Percentiles rank a stretch among this genome's conserved stretches.
Evolutionary conservation across 2,329 filamentous ascomycete species (phyloP).

Genomic region (Pseudopyrenochaeta lycopersici): DNA sequence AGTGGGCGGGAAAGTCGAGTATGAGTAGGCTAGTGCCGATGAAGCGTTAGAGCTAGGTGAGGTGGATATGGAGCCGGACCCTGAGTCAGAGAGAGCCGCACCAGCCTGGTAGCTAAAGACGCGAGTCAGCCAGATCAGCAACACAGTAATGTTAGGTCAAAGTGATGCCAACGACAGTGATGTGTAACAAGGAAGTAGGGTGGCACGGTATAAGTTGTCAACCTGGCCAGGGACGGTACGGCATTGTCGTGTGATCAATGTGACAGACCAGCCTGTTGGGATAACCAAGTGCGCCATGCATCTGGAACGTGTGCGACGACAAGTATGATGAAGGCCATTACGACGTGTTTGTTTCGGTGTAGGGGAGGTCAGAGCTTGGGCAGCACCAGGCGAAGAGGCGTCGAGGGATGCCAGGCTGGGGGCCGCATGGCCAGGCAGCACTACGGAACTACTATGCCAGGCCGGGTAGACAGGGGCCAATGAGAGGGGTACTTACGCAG

Average conservation of each 20-base stretch:
- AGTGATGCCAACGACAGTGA: constrained; percentile 46
- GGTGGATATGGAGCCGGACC: constrained; percentile 63
- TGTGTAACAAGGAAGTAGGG: constrained; percentile 50
- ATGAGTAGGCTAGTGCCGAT: constrained; percentile 56
- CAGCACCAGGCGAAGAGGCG: constrained; percentile 48
- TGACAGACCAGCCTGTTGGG: constrained; percentile 52
- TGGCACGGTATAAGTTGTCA: constrained; percentile 52
- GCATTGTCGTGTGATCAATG: constrained; percentile 57
- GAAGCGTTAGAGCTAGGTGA: constrained; percentile 62
- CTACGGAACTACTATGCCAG: constrained; percentile 45
- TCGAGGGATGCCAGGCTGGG: constrained; percentile 46
- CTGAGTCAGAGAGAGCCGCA: constrained; percentile 64
- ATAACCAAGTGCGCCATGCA: constrained; percentile 49
- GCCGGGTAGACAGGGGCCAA: constrained; percentile 47
- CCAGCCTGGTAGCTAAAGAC: constrained; percentile 60
- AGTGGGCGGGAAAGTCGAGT: constrained; percentile 46
- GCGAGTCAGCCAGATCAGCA: constrained; percentile 44
- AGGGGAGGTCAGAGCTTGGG: constrained; percentile 47
- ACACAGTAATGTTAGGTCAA: constrained; percentile 38
- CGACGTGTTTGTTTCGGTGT: constrained; percentile 53
- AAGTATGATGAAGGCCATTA: constrained; percentile 44
- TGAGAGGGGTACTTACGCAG: constrained; percentile 62
- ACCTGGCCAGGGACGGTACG: constrained; percentile 46
- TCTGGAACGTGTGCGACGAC: constrained; percentile 49
- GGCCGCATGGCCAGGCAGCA: constrained; percentile 48